phyloP scores from a whole-genome alignment of 306 rosid genomes.

The Inga oerstediana region DNA sequence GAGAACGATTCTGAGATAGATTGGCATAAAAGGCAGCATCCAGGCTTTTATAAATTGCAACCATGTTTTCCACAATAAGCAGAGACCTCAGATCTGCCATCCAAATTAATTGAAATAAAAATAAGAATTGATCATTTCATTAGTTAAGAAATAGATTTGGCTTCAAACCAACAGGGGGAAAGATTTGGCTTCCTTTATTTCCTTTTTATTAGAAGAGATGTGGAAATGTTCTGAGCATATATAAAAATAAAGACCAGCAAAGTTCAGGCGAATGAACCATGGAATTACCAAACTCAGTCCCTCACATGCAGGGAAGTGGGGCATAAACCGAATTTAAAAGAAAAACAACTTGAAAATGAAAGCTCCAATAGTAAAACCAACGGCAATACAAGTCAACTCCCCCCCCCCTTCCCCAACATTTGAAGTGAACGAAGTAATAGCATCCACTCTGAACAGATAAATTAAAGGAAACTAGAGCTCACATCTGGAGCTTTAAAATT shows the following conservation, averaged over 20 bases:
- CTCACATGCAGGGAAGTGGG: background rate
- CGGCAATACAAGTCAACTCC: background rate
- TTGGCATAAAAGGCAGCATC: constrained; percentile 58
- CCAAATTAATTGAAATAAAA: constrained; percentile 21
- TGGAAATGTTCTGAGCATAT: background rate
- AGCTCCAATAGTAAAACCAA: background rate
- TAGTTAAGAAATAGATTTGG: too few relatives aligned
- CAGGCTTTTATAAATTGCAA: constrained; percentile 63
- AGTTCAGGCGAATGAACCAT: background rate
- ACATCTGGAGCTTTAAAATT: background rate
- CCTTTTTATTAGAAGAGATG: background rate
- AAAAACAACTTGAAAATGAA: background rate
- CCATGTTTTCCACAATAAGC: constrained; percentile 78
- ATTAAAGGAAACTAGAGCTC: background rate
- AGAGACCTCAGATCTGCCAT: constrained; percentile 60
- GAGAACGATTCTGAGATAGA: constrained; percentile 45
- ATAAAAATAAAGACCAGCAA: background rate
- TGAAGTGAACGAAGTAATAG: background rate
- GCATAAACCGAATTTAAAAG: background rate
- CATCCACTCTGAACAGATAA: background rate
- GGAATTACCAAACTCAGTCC: background rate
- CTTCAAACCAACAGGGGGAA: background rate
- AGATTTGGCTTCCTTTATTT: background rate
- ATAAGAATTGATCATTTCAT: background rate
- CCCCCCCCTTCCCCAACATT: background rate